Evolutionary conservation across 176 grass and related monocot genomes (phyloP), one percentile per base, ranked within the genome.

Genomic region (Oryza longistaminata): DNA sequence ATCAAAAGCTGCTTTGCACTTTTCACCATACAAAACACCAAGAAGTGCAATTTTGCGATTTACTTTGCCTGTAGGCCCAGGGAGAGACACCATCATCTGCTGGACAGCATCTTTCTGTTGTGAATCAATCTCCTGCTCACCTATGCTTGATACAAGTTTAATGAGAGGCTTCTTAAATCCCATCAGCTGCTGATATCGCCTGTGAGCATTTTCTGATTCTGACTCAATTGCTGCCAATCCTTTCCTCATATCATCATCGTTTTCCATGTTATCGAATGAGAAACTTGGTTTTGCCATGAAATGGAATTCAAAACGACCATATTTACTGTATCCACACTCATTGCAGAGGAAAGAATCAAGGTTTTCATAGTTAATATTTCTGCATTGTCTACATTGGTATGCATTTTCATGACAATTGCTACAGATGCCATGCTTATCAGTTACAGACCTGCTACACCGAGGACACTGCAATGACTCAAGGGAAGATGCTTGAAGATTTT

Each of bases 221-320:
- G 89, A 90, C 70, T 98, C 96, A 83, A 98, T 98, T 84, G 96
- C 96, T 78, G 89, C 68, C 77, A 98, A 91, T 66, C 96, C 96
- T 93, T 98, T 98, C 88, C 86, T 92, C 96, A 98, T 95, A 66
- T 98, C 96, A 8, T 98, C 93, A 71, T 98, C 96, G 78, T 95
- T 98, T 90, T 98, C 96, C 93, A 98, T 98, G 83, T 90, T 95
- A 81, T 98, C 96, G 91, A 98, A 98, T 25, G 88, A 98, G 70
- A 98, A 98, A 75, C 93, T 98, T 60, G 93, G 96, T 82, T 95
- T 98, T 82, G 93, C 96, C 96, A 93, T 98, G 85, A 98, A 98
- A 85, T 98, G 91, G 82, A 98, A 98, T 79, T 98, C 96, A 90
- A 98, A 98, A 84, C 96, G 96, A n/a, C 96, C 96, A 92, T 95